phyloP scores from a whole-genome alignment of 1,139 yeast genomes.

The Cylindricascospora bacillispora region DNA sequence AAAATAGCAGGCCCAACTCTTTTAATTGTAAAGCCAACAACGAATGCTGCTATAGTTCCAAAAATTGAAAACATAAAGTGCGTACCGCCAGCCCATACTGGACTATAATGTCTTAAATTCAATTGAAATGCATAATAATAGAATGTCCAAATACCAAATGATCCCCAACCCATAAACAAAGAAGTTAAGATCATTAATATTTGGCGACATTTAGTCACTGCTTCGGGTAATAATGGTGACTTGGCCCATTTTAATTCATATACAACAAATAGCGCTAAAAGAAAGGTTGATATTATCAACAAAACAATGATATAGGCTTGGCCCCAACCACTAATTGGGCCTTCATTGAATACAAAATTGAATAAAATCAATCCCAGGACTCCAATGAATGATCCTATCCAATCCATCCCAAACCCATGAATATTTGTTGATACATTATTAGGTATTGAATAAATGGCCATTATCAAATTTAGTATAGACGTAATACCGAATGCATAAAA shows the following conservation, averaged over 20 bases:
- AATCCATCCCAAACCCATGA: constrained; percentile 28
- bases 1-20: constrained; percentile 35
- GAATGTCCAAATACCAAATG: constrained; percentile 41
- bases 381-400: constrained; percentile 36
- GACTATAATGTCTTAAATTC: constrained; percentile 34
- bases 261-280: constrained; percentile 24
- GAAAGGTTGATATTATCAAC: constrained; percentile 31
- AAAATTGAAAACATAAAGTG: constrained; percentile 35
- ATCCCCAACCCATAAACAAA: constrained; percentile 42
- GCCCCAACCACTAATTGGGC: constrained; percentile 41
- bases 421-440: constrained; percentile 17
- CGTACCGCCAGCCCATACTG: constrained; percentile 33
- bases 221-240: constrained; percentile 36
- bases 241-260: constrained; percentile 21
- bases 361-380: constrained; percentile 36
- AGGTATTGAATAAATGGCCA: constrained; percentile 30
- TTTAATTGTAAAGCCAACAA: constrained; percentile 33
- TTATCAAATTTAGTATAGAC: constrained; percentile 24
- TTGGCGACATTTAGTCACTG: constrained; percentile 28
- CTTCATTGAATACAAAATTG: constrained; percentile 44
- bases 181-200: constrained; percentile 26
- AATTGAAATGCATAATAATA: constrained; percentile 30
- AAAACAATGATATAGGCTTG: constrained; percentile 35
- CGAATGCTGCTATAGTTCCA: constrained; percentile 36
- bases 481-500: constrained; percentile 35